Evolutionary conservation across 2,329 filamentous ascomycete species (phyloP).

Genomic region (Shiraia bambusicola): DNA sequence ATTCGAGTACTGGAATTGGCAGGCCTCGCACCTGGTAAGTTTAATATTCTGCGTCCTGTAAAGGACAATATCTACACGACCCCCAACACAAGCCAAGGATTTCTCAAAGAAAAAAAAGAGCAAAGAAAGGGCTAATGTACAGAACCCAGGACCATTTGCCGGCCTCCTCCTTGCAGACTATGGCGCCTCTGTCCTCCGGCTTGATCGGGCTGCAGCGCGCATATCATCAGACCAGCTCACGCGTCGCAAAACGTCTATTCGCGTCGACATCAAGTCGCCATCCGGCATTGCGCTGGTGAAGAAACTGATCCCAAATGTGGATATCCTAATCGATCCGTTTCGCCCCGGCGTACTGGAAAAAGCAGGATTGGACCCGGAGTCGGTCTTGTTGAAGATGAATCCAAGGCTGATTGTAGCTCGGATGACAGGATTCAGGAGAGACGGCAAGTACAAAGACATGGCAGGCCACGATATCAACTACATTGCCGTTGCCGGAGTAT

Average conservation of each 20-base stretch:
- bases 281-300: slow-evolving; percentile 67
- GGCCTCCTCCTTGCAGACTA: slow-evolving; percentile 81
- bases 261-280: slow-evolving; percentile 73
- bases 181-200: slow-evolving; percentile 81
- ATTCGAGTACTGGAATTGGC: slow-evolving; percentile 66
- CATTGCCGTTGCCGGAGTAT: slow-evolving; percentile 79
- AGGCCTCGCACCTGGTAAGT: slow-evolving; percentile 59
- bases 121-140: slow-evolving; percentile 1
- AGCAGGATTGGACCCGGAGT: slow-evolving; percentile 71
- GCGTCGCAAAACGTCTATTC: slow-evolving; percentile 77
- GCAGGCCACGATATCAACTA: slow-evolving; percentile 97
- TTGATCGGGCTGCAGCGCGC: slow-evolving; percentile 66
- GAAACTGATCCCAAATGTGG: slow-evolving; percentile 62
- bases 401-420: slow-evolving; percentile 77
- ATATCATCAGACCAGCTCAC: slow-evolving; percentile 71
- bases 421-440: slow-evolving; percentile 86
- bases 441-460: slow-evolving; percentile 84
- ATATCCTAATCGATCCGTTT: slow-evolving; percentile 91
- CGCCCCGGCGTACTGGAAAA: slow-evolving; percentile 88
- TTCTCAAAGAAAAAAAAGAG: no score
- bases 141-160: slow-evolving; percentile 73
- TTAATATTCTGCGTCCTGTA: no score
- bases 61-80: no score
- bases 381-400: slow-evolving; percentile 66
- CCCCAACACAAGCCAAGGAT: no score